Conservation (phyloP, 2,329 filamentous ascomycete genomes). For the Magnaporthiopsis rhizophila region DNA sequence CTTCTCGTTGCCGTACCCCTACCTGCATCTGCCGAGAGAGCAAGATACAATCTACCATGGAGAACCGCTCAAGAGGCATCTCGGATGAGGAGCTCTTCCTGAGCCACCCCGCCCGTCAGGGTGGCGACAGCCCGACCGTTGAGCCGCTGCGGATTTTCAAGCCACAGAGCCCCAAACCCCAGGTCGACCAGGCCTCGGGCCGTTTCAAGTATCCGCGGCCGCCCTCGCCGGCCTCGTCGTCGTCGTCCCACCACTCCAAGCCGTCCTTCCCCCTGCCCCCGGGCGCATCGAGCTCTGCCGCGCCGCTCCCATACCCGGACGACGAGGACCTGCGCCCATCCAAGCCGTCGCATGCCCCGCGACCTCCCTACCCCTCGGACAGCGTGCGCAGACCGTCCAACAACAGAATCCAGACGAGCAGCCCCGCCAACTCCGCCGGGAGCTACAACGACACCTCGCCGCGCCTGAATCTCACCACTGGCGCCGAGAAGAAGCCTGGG, state of each 20-base stretch:
- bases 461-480: slow-evolving; percentile 44
- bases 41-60: slow-evolving; percentile 22
- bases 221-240: slow-evolving; percentile 28
- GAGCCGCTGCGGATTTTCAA: slow-evolving; percentile 83
- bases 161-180: slow-evolving; percentile 56
- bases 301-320: slow-evolving; percentile 64
- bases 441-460: slow-evolving; percentile 42
- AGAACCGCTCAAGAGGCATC: slow-evolving; percentile 52
- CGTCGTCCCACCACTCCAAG: slow-evolving; percentile 38
- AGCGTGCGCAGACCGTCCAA: slow-evolving; percentile 21
- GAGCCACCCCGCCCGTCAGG: slow-evolving; percentile 39
- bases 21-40: slow-evolving; percentile 11
- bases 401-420: slow-evolving; percentile 26
- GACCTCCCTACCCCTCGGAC: slow-evolving; percentile 37
- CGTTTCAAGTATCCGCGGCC: slow-evolving; percentile 45
- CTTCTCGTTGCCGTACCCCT: slow-evolving; percentile 2
- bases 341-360: slow-evolving; percentile 30
- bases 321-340: slow-evolving; percentile 47
- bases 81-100: slow-evolving; percentile 82
- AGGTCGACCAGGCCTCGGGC: slow-evolving; percentile 25
- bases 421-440: slow-evolving; percentile 25
- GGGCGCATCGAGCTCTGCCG: slow-evolving; percentile 62
- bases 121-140: slow-evolving; percentile 66
- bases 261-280: slow-evolving; percentile 57
- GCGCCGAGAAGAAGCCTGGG: slow-evolving; percentile 49